Evolutionary conservation across 345 rosid species (phyloP), one percentile per base, ranked within the genome.

Genomic region (Stellera chamaejasme): DNA sequence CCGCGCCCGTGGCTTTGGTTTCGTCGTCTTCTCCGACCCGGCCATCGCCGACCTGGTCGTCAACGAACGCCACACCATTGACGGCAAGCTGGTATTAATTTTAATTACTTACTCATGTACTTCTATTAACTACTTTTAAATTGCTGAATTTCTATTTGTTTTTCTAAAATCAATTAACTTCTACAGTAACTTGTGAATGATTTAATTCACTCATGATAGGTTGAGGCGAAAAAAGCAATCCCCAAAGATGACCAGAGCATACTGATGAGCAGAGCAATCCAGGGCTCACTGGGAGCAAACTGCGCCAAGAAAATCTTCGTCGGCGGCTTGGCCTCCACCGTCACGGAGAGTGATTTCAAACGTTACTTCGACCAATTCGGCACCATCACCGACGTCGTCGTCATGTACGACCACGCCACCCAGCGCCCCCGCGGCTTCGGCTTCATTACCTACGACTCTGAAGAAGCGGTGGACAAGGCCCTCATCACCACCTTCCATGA

Each of bases 1-100:
- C 23, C 95, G 97, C 52, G 99, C 99, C 51, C 99, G 99, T 56
- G 99, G 99, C 50, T 93, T 93, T 46, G 97, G 99, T 16, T 93
- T 93, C 59, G 86, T 93, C 6, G 99, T 93, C 44, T 93, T 93
- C 55, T 75, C 97, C 51, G 99, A 89, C 63, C 91, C 88, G 6
- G 75, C 90, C 67, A 85, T 83, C 56, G 99, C 97, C 28, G 99
- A 93, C 56, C 72, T 79, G 55, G 99, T 93, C 70, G 82, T 87
- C 14, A 85, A 74, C 58, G 88, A 87, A 49, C 89, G 87, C 36
- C 99, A 93, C 72, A 85, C 60, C 59, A 89, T 93, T 16, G 99
- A 93, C 77, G 99, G 99, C 7, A 82, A 97, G 74, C 77, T 83
- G 91, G 98, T 84, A 62, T 42, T 19, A 19, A 19, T 19, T 19